These are phyloP conservation scores for Halteria grandinella DNA, from an alignment of 73 alveolate species.

Conservation along the genomic window DNA sequence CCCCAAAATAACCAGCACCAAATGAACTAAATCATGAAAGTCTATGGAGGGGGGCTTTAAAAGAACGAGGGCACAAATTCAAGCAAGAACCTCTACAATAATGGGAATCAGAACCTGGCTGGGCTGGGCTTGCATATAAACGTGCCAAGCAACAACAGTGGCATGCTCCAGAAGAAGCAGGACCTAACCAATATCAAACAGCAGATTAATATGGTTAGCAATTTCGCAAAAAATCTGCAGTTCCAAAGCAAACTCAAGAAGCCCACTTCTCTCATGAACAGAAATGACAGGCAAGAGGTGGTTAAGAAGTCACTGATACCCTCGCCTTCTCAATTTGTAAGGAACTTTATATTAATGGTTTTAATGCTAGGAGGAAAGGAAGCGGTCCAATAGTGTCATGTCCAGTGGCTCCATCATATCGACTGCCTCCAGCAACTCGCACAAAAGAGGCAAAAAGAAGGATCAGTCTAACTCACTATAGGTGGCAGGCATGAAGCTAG, in stretches of 20 bases:
- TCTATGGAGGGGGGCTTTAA: too few relatives aligned
- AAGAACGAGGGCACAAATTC: background rate
- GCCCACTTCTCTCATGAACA: background rate
- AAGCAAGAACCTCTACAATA: constrained; percentile 8
- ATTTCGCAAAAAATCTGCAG: constrained; percentile 40
- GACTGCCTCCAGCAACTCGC: constrained; percentile 62
- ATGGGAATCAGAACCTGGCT: too few relatives aligned
- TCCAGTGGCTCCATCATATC: constrained; percentile 59
- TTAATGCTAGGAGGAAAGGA: constrained; percentile 7
- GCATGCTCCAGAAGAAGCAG: too few relatives aligned
- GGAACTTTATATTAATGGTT: too few relatives aligned
- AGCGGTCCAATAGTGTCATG: constrained; percentile 24
- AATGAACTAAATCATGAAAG: too few relatives aligned
- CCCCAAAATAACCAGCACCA: too few relatives aligned
- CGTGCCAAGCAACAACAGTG: too few relatives aligned
- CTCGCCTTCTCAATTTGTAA: constrained; percentile 20
- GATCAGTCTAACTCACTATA: background rate
- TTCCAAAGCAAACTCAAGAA: constrained; percentile 7
- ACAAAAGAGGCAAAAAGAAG: constrained; percentile 4
- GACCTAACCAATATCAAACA: constrained; percentile 5
- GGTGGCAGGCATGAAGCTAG: constrained; percentile 42
- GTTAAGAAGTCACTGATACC: constrained; percentile 11
- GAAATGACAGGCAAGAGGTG: background rate
- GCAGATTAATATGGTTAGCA: constrained; percentile 29
- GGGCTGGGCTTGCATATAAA: too few relatives aligned